Evolutionary conservation across 1,284 basidiomycete species (phyloP).

Genomic region (Irpex sp.): DNA sequence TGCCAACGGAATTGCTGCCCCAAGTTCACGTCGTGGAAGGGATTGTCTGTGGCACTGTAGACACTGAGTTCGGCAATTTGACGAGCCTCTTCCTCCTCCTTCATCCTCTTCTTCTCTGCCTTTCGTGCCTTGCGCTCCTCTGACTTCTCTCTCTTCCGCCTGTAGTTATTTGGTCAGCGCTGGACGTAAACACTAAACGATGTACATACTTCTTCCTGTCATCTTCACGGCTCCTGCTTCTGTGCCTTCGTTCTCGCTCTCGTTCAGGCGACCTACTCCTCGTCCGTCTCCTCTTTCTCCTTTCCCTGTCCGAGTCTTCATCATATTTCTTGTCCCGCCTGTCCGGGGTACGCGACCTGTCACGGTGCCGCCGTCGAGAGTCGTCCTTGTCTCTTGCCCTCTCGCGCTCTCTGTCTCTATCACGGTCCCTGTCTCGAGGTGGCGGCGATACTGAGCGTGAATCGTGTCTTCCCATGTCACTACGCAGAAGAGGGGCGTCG

Average conservation of each 20-base stretch:
- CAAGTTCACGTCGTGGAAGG: slow-evolving; percentile 96
- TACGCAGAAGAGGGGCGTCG: slow-evolving; percentile 7
- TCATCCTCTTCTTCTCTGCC: slow-evolving; percentile 76
- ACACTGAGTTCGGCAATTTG: slow-evolving; percentile 87
- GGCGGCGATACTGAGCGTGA: slow-evolving; percentile 49
- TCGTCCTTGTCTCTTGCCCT: slow-evolving; percentile 2
- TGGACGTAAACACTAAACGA: not conserved
- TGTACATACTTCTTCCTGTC: slow-evolving; percentile 56
- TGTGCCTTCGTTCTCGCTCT: slow-evolving; percentile 40
- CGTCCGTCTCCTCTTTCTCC: slow-evolving; percentile 35
- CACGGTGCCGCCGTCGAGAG: slow-evolving; percentile 1
- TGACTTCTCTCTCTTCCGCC: slow-evolving; percentile 78
- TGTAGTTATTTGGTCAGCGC: slow-evolving; percentile 33
- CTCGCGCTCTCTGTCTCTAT: not conserved
- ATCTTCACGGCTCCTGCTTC: slow-evolving; percentile 32
- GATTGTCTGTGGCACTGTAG: slow-evolving; percentile 94
- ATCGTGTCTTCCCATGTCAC: slow-evolving; percentile 30
- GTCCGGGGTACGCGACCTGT: slow-evolving; percentile 18
- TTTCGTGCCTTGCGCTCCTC: slow-evolving; percentile 77
- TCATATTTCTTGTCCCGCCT: slow-evolving; percentile 29
- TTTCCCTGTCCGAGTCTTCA: slow-evolving; percentile 29
- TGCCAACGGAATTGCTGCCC: slow-evolving; percentile 97
- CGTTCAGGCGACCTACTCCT: slow-evolving; percentile 36
- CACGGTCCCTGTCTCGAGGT: slow-evolving; percentile 29
- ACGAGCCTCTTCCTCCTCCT: slow-evolving; percentile 83